Evolutionary conservation across 108 stramenopile genomes (phyloP).

Genomic region (Ochromonas danica): DNA sequence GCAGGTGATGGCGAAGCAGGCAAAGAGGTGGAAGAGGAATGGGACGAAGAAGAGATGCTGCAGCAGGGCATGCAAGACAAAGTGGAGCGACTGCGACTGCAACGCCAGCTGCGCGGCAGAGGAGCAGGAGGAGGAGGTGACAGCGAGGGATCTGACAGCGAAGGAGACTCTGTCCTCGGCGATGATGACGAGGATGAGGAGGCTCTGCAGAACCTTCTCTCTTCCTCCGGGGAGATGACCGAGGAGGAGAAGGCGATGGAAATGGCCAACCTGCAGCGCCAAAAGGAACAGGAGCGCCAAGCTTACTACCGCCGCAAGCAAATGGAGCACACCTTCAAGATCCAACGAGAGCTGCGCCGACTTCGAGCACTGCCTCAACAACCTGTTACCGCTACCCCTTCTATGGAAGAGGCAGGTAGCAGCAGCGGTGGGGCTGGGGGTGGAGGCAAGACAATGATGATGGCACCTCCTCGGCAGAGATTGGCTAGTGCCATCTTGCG

Average conservation of each 20-base stretch:
- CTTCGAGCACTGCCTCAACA: too few species aligned
- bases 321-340: neutral
- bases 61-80: neutral
- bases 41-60: constrained; percentile 2
- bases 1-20: neutral
- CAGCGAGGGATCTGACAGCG: neutral
- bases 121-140: constrained; percentile 3
- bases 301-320: neutral
- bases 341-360: constrained; percentile 3
- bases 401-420: too few species aligned
- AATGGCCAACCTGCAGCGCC: neutral
- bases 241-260: neutral
- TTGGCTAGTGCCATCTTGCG: neutral
- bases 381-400: too few species aligned
- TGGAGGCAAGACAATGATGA: neutral
- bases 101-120: neutral
- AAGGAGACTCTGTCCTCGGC: neutral
- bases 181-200: neutral
- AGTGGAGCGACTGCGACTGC: neutral
- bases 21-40: constrained; percentile 17
- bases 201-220: neutral
- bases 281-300: neutral
- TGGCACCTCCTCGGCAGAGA: neutral
- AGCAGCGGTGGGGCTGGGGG: neutral
- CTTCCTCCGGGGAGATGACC: neutral